Percentiles rank a stretch among this genome's conserved stretches.
Conservation (phyloP, 768 basidiomycete species). For the Fistulinella prunicolor region DNA sequence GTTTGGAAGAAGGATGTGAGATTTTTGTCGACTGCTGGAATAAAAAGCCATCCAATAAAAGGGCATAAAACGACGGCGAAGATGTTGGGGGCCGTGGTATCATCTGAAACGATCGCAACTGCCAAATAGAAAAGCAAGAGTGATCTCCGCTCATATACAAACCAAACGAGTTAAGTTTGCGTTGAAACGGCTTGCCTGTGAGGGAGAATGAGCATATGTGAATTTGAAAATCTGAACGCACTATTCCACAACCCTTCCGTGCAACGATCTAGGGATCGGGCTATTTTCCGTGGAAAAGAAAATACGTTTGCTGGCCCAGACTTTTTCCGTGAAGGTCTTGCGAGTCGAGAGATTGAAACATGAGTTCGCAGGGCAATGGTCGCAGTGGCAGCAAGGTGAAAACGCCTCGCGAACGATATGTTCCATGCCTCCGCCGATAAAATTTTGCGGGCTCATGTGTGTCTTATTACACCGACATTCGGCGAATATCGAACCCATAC, state of each 20-base stretch:
- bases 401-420: too few relatives aligned
- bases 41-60: neutral
- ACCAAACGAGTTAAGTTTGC: neutral
- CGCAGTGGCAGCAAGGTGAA: too few relatives aligned
- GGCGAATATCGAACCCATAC: neutral
- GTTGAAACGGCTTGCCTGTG: neutral
- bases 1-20: neutral
- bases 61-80: neutral
- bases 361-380: neutral
- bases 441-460: neutral
- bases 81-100: neutral
- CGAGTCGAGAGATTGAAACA: neutral
- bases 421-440: neutral
- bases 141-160: neutral
- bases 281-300: too few relatives aligned
- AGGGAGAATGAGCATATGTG: neutral
- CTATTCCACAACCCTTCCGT: neutral
- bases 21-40: neutral
- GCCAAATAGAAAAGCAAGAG: neutral
- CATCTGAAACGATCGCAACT: neutral
- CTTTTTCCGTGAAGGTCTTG: too few relatives aligned
- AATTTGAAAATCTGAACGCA: too few relatives aligned
- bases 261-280: too few relatives aligned
- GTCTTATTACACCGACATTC: neutral
- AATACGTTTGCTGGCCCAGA: too few relatives aligned